Evolutionary conservation across 2,329 filamentous ascomycete genomes (phyloP).

Genomic region (Nannizziopsis arthrosporioides): DNA sequence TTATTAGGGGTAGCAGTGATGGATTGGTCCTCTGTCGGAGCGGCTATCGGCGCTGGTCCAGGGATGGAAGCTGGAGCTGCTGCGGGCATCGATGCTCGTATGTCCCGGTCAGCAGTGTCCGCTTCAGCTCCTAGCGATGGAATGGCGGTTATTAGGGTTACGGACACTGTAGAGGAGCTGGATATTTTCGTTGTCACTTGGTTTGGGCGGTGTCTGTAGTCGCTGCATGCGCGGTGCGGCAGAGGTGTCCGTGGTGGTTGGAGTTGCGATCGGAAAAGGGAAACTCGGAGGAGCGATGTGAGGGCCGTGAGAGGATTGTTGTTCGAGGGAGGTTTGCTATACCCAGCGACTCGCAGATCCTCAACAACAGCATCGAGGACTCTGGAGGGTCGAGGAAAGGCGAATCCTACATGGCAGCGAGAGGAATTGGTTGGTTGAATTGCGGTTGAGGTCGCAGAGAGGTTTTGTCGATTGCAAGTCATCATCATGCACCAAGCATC

Average conservation of each 20-base stretch:
- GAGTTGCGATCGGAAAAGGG: constrained; percentile 7
- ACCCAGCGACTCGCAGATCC: constrained; percentile 10
- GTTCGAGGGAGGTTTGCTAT: constrained; percentile 1
- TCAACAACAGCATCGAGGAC: constrained; percentile 16
- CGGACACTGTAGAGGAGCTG: not conserved
- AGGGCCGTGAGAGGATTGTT: constrained; percentile 2
- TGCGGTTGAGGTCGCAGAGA: constrained; percentile 4
- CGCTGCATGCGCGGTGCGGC: not conserved
- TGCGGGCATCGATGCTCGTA: constrained; percentile 9
- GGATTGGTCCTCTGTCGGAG: constrained; percentile 1
- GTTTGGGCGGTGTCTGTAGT: not conserved
- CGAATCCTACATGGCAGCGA: constrained; percentile 10
- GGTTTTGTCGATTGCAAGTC: constrained; percentile 2
- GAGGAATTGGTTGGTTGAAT: not conserved
- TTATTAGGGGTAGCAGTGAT: constrained; percentile 1
- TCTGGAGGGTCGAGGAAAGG: constrained; percentile 11
- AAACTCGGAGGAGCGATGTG: constrained; percentile 9
- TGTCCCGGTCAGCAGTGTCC: constrained; percentile 5
- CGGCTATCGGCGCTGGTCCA: constrained; percentile 8
- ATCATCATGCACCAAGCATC: constrained; percentile 1
- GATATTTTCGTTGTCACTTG: not conserved
- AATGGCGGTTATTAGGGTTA: constrained; percentile 2
- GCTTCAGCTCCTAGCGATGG: not conserved
- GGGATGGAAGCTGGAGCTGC: not conserved
- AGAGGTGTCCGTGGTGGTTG: constrained; percentile 1